phyloP scores from a whole-genome alignment of 441 rosid species.

The Populus hybrid region DNA sequence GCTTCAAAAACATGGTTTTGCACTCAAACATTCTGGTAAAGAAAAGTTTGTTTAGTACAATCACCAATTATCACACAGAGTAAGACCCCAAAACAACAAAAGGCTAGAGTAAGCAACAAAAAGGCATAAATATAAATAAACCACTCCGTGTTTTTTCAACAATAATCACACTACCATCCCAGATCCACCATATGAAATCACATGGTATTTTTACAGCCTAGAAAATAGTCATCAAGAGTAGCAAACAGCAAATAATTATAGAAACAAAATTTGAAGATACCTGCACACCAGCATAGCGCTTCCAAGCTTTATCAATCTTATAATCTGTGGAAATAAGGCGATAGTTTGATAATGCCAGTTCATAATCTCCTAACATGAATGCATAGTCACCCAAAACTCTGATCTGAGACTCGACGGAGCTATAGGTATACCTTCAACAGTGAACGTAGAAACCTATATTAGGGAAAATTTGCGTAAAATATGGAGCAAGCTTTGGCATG shows the following conservation, averaged over 20 bases:
- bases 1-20: not conserved
- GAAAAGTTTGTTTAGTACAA: not conserved
- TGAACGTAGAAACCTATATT: slow-evolving; percentile 24
- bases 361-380: slow-evolving; percentile 97
- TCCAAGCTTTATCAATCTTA: slow-evolving; percentile 99
- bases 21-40: not conserved
- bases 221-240: slow-evolving; percentile 10
- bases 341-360: slow-evolving; percentile 93
- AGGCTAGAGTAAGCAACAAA: too few species aligned
- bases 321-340: slow-evolving; percentile 96
- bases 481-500: not conserved
- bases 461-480: slow-evolving; percentile 19
- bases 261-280: slow-evolving; percentile 40
- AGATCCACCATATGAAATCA: not conserved
- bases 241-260: not conserved
- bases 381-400: slow-evolving; percentile 95
- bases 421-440: slow-evolving; percentile 81
- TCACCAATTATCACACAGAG: not conserved
- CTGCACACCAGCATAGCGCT: slow-evolving; percentile 98
- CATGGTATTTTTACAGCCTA: not conserved
- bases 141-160: not conserved
- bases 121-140: too few species aligned
- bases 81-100: too few species aligned
- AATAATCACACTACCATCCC: not conserved
- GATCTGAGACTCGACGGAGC: slow-evolving; percentile 95